Conservation (phyloP, 1,284 basidiomycete species). For the Moesziomyces sp. region DNA sequence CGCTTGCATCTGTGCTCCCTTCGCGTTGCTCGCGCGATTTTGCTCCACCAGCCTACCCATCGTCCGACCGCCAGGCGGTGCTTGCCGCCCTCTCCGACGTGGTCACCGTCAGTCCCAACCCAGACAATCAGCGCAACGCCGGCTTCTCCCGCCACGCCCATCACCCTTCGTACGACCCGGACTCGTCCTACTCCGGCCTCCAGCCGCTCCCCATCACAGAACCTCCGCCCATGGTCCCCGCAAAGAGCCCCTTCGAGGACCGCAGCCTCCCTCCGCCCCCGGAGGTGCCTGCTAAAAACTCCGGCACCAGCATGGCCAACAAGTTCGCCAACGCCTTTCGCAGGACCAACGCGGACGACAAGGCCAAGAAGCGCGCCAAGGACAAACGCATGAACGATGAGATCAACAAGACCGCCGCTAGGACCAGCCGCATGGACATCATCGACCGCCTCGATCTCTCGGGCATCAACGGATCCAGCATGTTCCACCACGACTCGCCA, state of each 20-base stretch:
- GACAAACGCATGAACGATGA: slow-evolving; percentile 50
- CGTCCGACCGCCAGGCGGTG: slow-evolving; percentile 36
- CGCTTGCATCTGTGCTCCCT: not conserved
- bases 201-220: slow-evolving; percentile 38
- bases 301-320: slow-evolving; percentile 40
- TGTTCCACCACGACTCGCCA: slow-evolving; percentile 67
- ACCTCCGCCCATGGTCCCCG: slow-evolving; percentile 47
- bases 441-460: slow-evolving; percentile 65
- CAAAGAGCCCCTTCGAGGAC: slow-evolving; percentile 51
- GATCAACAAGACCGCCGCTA: slow-evolving; percentile 40
- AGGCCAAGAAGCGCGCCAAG: slow-evolving; percentile 52
- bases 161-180: slow-evolving; percentile 31
- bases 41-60: slow-evolving; percentile 18
- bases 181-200: slow-evolving; percentile 38
- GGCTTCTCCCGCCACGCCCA: slow-evolving; percentile 22
- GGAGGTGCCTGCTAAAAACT: slow-evolving; percentile 20
- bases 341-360: slow-evolving; percentile 53
- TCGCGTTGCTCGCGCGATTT: not conserved
- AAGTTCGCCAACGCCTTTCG: slow-evolving; percentile 57
- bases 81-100: slow-evolving; percentile 61
- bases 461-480: slow-evolving; percentile 59
- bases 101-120: slow-evolving; percentile 43
- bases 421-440: slow-evolving; percentile 59
- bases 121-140: slow-evolving; percentile 7
- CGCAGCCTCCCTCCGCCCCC: slow-evolving; percentile 44